Percentiles rank a stretch among this genome's conserved stretches.
These are phyloP conservation scores for Suillus paluster DNA, from an alignment of 768 basidiomycete genomes.

Conservation along the genomic window DNA sequence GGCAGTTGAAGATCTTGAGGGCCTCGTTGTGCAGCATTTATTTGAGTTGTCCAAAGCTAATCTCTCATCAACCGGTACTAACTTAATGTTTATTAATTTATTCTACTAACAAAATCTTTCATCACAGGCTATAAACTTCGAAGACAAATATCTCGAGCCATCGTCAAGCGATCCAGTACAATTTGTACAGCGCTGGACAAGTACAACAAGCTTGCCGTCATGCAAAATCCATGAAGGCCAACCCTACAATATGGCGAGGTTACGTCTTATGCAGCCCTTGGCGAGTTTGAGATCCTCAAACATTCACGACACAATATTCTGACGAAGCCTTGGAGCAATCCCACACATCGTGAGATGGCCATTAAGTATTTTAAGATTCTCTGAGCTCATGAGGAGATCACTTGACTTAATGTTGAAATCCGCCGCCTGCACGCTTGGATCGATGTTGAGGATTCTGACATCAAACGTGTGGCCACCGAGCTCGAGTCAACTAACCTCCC, in stretches of 20 bases:
- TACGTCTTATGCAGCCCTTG: too few species aligned
- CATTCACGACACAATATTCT: conserved; percentile 16
- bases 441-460: conserved; percentile 22
- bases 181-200: too few species aligned
- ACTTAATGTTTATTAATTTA: background rate
- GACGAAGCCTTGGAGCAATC: conserved; percentile 31
- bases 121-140: too few species aligned
- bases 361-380: conserved; percentile 34
- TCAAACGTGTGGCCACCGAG: background rate
- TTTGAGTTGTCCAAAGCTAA: conserved; percentile 46
- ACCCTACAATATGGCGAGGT: too few species aligned
- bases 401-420: conserved; percentile 29
- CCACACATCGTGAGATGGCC: conserved; percentile 40
- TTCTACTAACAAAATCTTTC: conserved; percentile 9
- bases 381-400: conserved; percentile 38
- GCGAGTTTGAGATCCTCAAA: too few species aligned
- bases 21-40: conserved; percentile 38
- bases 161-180: too few species aligned
- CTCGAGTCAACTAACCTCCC: background rate
- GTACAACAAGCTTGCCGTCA: too few species aligned
- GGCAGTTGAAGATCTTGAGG: conserved; percentile 38
- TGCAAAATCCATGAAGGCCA: too few species aligned
- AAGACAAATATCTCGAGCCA: too few species aligned
- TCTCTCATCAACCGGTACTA: conserved; percentile 37
- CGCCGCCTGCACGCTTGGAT: conserved; percentile 19